Conservation (phyloP, 441 rosid genomes). For the Corymbia calophylla region DNA sequence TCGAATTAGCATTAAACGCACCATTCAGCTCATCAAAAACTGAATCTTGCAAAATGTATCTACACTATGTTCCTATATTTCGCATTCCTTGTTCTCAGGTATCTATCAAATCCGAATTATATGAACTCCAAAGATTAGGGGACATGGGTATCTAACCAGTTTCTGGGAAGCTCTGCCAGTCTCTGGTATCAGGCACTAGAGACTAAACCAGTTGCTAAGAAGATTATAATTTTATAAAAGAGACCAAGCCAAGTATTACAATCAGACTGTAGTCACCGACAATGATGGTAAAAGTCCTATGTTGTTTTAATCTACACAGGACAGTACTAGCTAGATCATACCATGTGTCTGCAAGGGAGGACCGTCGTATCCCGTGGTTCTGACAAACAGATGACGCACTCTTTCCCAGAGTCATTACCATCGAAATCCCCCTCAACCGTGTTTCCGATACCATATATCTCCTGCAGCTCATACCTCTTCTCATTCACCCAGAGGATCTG, state of each 20-base stretch:
- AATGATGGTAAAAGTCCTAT: neutral
- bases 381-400: slow-evolving; percentile 31
- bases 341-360: slow-evolving; percentile 39
- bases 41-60: neutral
- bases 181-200: neutral
- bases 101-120: neutral
- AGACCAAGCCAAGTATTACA: neutral
- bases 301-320: neutral
- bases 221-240: neutral
- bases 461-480: slow-evolving; percentile 26
- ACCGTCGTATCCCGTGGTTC: slow-evolving; percentile 31
- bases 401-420: slow-evolving; percentile 23
- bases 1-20: neutral
- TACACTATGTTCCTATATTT: neutral
- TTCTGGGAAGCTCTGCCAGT: neutral
- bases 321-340: neutral
- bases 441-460: slow-evolving; percentile 35
- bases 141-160: neutral
- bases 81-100: neutral
- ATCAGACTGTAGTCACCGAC: neutral
- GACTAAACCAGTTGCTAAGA: neutral
- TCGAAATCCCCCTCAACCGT: slow-evolving; percentile 12
- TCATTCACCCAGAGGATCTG: slow-evolving; percentile 30
- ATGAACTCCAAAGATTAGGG: neutral
- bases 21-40: neutral